These are phyloP conservation scores for Paradendryphiella salina DNA, from an alignment of 2,329 filamentous ascomycete genomes.

Conservation along the genomic window DNA sequence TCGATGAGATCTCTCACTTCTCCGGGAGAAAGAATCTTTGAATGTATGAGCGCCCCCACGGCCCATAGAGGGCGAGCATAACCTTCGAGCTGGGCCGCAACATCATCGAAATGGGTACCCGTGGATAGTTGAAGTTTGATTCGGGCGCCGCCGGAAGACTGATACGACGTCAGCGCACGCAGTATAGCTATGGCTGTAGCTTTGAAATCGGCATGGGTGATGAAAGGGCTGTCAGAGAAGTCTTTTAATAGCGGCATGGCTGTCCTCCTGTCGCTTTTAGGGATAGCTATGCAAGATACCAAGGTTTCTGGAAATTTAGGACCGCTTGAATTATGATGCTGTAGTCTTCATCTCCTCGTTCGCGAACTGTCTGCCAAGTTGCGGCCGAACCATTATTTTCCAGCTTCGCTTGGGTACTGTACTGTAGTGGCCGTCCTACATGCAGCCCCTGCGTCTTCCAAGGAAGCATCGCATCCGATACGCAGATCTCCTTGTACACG, in stretches of 20 bases:
- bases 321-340: too few species aligned
- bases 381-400: too few species aligned
- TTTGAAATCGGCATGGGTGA: slow-evolving; percentile 31
- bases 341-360: too few species aligned
- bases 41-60: slow-evolving; percentile 36
- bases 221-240: slow-evolving; percentile 39
- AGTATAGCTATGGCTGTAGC: slow-evolving; percentile 30
- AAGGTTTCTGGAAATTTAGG: too few species aligned
- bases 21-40: slow-evolving; percentile 10
- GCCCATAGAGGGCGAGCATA: slow-evolving; percentile 42
- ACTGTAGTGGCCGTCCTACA: too few species aligned
- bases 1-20: slow-evolving; percentile 27
- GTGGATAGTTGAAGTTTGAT: slow-evolving; percentile 38
- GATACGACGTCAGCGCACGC: slow-evolving; percentile 33
- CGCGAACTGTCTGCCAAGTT: too few species aligned
- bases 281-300: too few species aligned
- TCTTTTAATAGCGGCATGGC: slow-evolving; percentile 34
- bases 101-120: slow-evolving; percentile 44
- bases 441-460: too few species aligned
- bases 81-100: slow-evolving; percentile 43
- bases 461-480: too few species aligned
- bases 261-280: neutral
- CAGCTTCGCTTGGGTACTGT: too few species aligned
- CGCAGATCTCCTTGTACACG: too few species aligned
- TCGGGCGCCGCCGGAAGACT: slow-evolving; percentile 38